Conservation (phyloP, 805 yeast genomes). For the Saccharomyces kudriavzevii region DNA sequence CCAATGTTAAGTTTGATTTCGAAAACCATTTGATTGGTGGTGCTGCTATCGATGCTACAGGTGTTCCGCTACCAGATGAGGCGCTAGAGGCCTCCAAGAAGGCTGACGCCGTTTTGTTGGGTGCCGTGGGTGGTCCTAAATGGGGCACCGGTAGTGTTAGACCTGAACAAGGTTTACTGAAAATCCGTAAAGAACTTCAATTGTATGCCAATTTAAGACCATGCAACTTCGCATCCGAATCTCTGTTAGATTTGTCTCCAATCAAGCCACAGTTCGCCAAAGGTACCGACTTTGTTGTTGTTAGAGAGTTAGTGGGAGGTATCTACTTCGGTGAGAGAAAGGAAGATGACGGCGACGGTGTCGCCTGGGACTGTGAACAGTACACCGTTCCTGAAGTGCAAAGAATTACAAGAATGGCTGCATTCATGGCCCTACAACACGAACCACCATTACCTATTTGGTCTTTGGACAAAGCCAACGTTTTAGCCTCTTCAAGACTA, state of each 20-base stretch:
- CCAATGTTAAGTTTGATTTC: constrained; percentile 60
- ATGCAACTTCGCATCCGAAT: constrained; percentile 83
- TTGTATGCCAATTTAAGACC: constrained; percentile 96
- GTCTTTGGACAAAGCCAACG: constrained; percentile 97
- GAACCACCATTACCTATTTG: constrained; percentile 91
- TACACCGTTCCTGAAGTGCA: constrained; percentile 88
- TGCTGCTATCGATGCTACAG: constrained; percentile 96
- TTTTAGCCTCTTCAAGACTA: constrained; percentile 87
- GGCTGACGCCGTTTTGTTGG: constrained; percentile 91
- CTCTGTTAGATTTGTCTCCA: constrained; percentile 79
- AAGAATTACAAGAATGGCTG: constrained; percentile 97
- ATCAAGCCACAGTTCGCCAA: constrained; percentile 73
- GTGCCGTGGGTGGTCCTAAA: constrained; percentile 99
- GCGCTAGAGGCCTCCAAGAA: constrained; percentile 74
- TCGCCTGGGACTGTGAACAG: constrained; percentile 89
- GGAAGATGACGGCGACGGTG: constrained; percentile 81
- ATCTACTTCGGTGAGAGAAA: constrained; percentile 93
- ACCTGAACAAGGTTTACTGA: constrained; percentile 93
- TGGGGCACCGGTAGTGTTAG: constrained; percentile 97
- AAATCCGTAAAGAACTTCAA: constrained; percentile 89
- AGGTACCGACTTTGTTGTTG: constrained; percentile 89
- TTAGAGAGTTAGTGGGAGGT: constrained; percentile 96
- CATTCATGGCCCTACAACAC: constrained; percentile 86
- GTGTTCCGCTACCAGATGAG: constrained; percentile 81
- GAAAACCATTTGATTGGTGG: constrained; percentile 90